phyloP scores from a whole-genome alignment of 371 early-diverging fungal species.

The Blakeslea trispora region DNA sequence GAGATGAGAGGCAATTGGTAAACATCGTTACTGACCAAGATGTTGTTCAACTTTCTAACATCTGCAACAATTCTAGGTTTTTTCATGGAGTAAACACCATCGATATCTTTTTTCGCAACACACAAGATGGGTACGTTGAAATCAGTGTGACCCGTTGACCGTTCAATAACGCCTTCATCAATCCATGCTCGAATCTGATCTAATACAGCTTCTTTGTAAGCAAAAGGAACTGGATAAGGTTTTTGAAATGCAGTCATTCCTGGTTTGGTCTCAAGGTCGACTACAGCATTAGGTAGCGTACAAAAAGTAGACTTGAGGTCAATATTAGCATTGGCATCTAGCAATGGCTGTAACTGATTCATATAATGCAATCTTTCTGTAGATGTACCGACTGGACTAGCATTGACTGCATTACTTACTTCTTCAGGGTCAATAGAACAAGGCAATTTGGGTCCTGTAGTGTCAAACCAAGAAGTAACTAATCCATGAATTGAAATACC shows the following conservation, averaged over 20 bases:
- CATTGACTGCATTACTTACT: not conserved
- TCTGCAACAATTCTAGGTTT: not conserved
- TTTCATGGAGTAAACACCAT: too few species aligned
- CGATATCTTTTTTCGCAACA: too few species aligned
- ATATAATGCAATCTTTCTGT: not conserved
- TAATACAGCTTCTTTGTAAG: not conserved
- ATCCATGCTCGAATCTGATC: not conserved
- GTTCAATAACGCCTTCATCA: too few species aligned
- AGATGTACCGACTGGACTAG: not conserved
- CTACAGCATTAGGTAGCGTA: too few species aligned
- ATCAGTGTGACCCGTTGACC: too few species aligned
- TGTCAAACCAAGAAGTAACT: not conserved
- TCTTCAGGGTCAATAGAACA: constrained; percentile 10
- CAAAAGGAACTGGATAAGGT: not conserved
- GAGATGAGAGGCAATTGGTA: constrained; percentile 1
- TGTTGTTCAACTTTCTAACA: constrained; percentile 2
- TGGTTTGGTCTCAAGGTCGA: too few species aligned
- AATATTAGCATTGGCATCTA: too few species aligned
- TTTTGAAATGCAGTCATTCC: not conserved
- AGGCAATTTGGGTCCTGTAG: not conserved
- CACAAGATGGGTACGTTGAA: too few species aligned
- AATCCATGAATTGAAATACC: constrained; percentile 2
- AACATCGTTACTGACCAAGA: not conserved
- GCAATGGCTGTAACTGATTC: not conserved
- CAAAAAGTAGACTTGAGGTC: too few species aligned